Evolutionary conservation across 1,139 yeast species (phyloP), one percentile per base, ranked within the genome.

Genomic region (Yamadazyma spencermartinsiae): DNA sequence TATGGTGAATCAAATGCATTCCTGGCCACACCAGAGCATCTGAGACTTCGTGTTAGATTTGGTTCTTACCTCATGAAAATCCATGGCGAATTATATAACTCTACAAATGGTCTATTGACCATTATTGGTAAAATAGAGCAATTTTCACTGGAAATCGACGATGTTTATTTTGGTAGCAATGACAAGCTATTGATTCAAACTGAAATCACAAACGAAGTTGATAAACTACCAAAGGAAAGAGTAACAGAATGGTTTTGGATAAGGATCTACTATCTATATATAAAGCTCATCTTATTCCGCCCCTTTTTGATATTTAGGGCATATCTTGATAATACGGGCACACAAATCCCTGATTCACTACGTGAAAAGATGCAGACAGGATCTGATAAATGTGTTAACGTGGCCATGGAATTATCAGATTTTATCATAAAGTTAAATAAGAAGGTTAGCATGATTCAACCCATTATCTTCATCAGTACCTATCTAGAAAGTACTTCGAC

Each of bases 221-320:
- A 17, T 2, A 12, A 11, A 9, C 9, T 37, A 4, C 31, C 24
- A n/a, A 29, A 26, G 4, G 41, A 37, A 18, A 25, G 40, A 18
- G 28, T 42, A 2, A 25, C 35, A 21, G 49, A 45, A 34, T 45
- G 49, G 49, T 45, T 43, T 26, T 45, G 49, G 49, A 45, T 45
- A 10, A 27, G 49, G 19, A 43, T 45, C 3, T 45, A 45, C 29
- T 45, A 45, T 17, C 36, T 45, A 4, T 45, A 45, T 17, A 25
- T 39, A 10, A 43, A 45, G 30, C 34, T 45, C 5, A 39, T 45
- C 7, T 35, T 45, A 3, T 45, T 36, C 34, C 16, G 49, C 8
- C 49, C 49, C 14, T 43, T 45, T 23, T 36, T 45, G 28, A 37
- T 43, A 3, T 45, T 43, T 21, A 39, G 39, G 18, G 45, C 36